Evolutionary conservation across 805 yeast genomes (phyloP), one percentile per base, ranked within the genome.

Genomic region (Kodamaea leandrae): DNA sequence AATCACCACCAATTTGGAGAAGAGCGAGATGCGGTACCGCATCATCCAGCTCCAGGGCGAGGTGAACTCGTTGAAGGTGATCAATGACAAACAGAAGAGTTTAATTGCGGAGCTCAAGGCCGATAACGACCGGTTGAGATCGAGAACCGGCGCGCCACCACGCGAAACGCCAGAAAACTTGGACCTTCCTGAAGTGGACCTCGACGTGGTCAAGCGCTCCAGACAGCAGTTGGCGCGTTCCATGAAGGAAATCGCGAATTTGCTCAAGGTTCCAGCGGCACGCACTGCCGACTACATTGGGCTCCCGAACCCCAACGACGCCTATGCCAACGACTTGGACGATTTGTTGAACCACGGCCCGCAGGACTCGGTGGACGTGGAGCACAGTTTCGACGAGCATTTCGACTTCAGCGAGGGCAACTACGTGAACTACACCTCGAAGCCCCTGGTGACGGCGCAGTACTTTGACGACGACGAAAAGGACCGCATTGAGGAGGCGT

Each of bases 11-110:
- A 78, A 74, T 52, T 58, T 77, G 49, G 82, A 77, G 52, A 74
- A 71, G 44, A 66, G 76, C 3, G 74, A 71, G 34, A 66, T 77
- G 71, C 74, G 74, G 53, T 65, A 73, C 50, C 67, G 69, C 41
- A 74, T 77, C 36, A 66, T 72, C 36, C 76, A 74, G 48, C 51
- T 77, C 28, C 80, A 76, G 45, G 73, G 78, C 33, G 81, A 77
- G 49, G 51, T 77, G 27, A 77, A 76, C 47, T 48, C 72, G 2
- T 52, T 75, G 34, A 62, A 63, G 36, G 59, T 65, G 39, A 49
- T 66, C 27, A 73, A 71, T 48, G 72, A 68, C 32, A 68, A 63
- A 36, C 71, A 76, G 41, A 57, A 57, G 17, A 37, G 58, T n/a
- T 57, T 57, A 32, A 68, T 77, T 19, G 51, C 54, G n/a, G 54